phyloP scores from a whole-genome alignment of 2,329 filamentous ascomycete species.

The Purpureocillium takamizusanense region DNA sequence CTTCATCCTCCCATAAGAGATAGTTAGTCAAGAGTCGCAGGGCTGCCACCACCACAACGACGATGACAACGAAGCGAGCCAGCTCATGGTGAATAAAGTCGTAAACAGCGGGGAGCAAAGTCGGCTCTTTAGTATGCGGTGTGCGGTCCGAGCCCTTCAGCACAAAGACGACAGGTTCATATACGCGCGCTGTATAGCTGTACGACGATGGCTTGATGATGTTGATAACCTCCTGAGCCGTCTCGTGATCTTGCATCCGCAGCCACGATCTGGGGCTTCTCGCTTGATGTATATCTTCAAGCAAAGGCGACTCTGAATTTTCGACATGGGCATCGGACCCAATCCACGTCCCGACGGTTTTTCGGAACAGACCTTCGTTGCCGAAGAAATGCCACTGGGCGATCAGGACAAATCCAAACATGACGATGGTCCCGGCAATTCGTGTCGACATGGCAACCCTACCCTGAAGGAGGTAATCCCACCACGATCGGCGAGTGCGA shows the following conservation, averaged over 20 bases:
- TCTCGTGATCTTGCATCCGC: slow-evolving; percentile 68
- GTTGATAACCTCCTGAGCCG: slow-evolving; percentile 67
- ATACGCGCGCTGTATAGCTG: slow-evolving; percentile 65
- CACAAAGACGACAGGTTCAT: slow-evolving; percentile 67
- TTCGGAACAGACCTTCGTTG: slow-evolving; percentile 34
- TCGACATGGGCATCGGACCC: no score
- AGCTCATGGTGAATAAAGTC: slow-evolving; percentile 58
- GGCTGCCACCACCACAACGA: slow-evolving; percentile 53
- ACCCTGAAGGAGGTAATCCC: slow-evolving; percentile 53
- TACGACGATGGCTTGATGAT: slow-evolving; percentile 63
- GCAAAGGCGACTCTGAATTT: slow-evolving; percentile 26
- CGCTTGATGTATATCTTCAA: slow-evolving; percentile 61
- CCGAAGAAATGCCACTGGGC: slow-evolving; percentile 74
- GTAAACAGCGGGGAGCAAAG: slow-evolving; percentile 34
- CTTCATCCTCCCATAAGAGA: slow-evolving; percentile 57
- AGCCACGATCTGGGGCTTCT: slow-evolving; percentile 71
- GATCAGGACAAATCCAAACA: slow-evolving; percentile 62
- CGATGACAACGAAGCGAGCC: slow-evolving; percentile 49
- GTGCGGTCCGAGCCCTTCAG: slow-evolving; percentile 59
- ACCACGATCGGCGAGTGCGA: slow-evolving; percentile 34
- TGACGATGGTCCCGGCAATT: slow-evolving; percentile 65
- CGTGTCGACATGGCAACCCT: slow-evolving; percentile 60
- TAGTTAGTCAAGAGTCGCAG: slow-evolving; percentile 67
- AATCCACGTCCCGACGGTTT: slow-evolving; percentile 6
- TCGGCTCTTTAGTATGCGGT: slow-evolving; percentile 32